A percentile compares a stretch with the other conserved stretches of the same genome.
These are phyloP conservation scores for Polygonum maritimum DNA, from an alignment of 148 eudicot species.

Conservation along the genomic window DNA sequence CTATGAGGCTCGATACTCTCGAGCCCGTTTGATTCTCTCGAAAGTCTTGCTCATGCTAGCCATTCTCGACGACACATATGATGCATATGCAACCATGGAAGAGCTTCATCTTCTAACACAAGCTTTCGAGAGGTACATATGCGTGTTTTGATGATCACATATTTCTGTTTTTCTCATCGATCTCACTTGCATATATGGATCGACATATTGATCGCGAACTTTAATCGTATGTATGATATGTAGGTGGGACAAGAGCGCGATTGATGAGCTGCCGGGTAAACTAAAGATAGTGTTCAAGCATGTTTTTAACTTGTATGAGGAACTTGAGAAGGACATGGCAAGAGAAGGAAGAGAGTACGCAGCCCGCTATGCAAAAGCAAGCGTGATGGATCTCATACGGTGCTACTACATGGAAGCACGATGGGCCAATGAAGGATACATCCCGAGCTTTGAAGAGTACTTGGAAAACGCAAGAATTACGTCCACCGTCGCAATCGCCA, in stretches of 20 bases:
- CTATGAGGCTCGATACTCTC: slow-evolving; percentile 26
- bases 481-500: background rate
- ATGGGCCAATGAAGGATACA: slow-evolving; percentile 18
- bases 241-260: background rate
- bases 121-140: background rate
- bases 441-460: slow-evolving; percentile 23
- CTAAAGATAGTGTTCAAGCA: background rate
- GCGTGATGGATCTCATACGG: slow-evolving; percentile 16
- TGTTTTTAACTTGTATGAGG: background rate
- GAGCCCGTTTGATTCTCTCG: slow-evolving; percentile 15
- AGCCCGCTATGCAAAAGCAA: background rate
- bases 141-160: no score
- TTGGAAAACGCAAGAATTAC: background rate
- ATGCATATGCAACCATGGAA: slow-evolving; percentile 28
- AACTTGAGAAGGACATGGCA: background rate
- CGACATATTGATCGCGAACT: no score
- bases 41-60: slow-evolving; percentile 18
- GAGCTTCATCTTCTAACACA: slow-evolving; percentile 24
- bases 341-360: background rate
- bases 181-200: no score
- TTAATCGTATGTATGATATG: no score
- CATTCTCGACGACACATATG: slow-evolving; percentile 38
- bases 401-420: slow-evolving; percentile 15
- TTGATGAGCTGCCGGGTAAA: background rate
- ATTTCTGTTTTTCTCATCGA: no score